Conservation (phyloP, 768 basidiomycete genomes). For the Suillus weaverae region DNA sequence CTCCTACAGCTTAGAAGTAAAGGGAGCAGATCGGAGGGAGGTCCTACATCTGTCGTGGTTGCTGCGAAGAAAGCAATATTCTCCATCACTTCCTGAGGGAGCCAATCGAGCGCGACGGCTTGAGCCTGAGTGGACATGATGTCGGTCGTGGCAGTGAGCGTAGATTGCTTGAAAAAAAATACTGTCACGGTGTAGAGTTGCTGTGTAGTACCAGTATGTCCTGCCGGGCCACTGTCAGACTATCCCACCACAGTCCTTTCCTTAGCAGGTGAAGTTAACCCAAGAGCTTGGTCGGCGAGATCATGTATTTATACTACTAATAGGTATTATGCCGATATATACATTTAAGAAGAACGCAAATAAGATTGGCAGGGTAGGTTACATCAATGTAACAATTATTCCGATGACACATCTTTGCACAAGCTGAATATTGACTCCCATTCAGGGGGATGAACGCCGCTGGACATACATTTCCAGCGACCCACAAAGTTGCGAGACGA, state of each 20-base stretch:
- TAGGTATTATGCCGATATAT: neutral
- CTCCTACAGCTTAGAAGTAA: constrained; percentile 52
- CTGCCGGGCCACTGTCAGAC: neutral
- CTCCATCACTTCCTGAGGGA: constrained; percentile 80
- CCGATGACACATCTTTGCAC: constrained; percentile 35
- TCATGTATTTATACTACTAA: neutral
- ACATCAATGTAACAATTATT: neutral
- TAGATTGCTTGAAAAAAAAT: neutral
- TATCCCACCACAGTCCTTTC: neutral
- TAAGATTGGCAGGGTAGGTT: neutral
- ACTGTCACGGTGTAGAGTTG: neutral
- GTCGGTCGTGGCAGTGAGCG: neutral
- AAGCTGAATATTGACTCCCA: constrained; percentile 58
- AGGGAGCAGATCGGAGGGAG: constrained; percentile 58
- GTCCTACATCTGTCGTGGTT: constrained; percentile 53
- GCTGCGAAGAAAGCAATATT: constrained; percentile 70
- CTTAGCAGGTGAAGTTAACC: neutral
- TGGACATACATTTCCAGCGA: constrained; percentile 39
- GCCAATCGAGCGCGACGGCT: constrained; percentile 20
- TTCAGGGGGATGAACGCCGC: constrained; percentile 34
- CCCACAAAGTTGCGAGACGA: constrained; percentile 55
- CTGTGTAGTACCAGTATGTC: neutral
- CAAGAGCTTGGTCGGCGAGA: neutral
- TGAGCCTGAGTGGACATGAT: neutral
- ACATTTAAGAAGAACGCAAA: neutral